phyloP scores from a whole-genome alignment of 768 basidiomycete species.

The Mycena kentingensis region DNA sequence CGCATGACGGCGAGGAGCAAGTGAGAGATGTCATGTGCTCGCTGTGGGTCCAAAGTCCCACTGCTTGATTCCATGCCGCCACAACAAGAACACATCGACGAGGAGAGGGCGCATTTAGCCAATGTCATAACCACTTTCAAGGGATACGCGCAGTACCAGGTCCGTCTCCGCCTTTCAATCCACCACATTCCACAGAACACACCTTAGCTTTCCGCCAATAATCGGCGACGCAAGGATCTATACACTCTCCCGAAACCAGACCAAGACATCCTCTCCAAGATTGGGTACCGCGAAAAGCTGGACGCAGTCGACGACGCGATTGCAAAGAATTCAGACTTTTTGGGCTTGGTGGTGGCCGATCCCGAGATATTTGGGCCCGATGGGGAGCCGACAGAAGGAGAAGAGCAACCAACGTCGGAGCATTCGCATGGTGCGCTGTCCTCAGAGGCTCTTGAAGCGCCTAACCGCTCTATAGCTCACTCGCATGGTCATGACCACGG shows the following conservation, averaged over 20 bases:
- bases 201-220: constrained; percentile 51
- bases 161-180: constrained; percentile 33
- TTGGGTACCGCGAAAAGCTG: constrained; percentile 82
- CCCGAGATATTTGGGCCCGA: constrained; percentile 80
- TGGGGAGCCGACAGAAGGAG: constrained; percentile 33
- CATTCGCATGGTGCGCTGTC: constrained; percentile 21
- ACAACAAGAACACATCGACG: not conserved
- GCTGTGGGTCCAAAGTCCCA: too few species aligned
- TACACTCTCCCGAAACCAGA: constrained; percentile 70
- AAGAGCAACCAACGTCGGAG: constrained; percentile 2
- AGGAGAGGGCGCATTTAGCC: constrained; percentile 65
- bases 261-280: constrained; percentile 60
- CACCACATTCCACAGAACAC: constrained; percentile 13
- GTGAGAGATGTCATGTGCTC: too few species aligned
- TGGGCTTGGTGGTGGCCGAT: constrained; percentile 71
- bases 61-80: not conserved
- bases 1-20: too few species aligned
- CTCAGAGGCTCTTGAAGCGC: constrained; percentile 1
- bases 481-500: constrained; percentile 34
- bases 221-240: constrained; percentile 74
- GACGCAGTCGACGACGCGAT: constrained; percentile 82
- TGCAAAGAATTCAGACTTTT: constrained; percentile 74
- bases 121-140: constrained; percentile 76
- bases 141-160: constrained; percentile 76
- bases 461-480: constrained; percentile 32